Evolutionary conservation across 2,329 filamentous ascomycete species (phyloP), one percentile per base, ranked within the genome.

Genomic region (Pseudogymnoascus pannorum): DNA sequence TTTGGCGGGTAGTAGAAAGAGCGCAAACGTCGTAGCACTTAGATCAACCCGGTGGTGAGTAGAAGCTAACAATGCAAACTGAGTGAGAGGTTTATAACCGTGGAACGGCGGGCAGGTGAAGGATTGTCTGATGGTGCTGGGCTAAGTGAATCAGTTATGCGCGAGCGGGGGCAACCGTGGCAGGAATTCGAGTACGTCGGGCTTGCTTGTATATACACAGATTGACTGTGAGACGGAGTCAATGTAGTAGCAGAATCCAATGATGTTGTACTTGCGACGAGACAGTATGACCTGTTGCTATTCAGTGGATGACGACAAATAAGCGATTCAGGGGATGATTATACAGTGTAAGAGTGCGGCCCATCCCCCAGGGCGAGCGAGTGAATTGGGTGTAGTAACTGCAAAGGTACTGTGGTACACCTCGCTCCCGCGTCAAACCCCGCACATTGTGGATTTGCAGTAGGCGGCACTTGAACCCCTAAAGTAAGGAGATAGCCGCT

Each of bases 281-380:
- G 24, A 54, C 26, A 12, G n/a, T 31, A 54, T 18, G 48, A 18
- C 26, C 26, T 54, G 48, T 54, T 18, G 9, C 24, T 54, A 54
- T 54, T 31, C 48, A 18, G n/a, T 12, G 48, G n/a, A 31, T 54
- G 26, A 54, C 48, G 26, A 54, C 48, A 20, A 54, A 54, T 54
- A 54, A 54, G 48, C 48, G 48, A 54, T 54, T 31, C 48, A 54
- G 44, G 44, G 44, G 48, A 54, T 54, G 48, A 29, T 31, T 54
- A 54, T 18, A 31, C 26, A 18, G 48, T 51, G 44, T 54, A 54
- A 31, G 48, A 48, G 42, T 26, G 48, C 26, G 48, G 26, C 48
- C 48, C 26, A 54, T 31, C 26, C 48, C 24, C 26, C 48, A 54
- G 48, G 48, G 26, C 48, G 48, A 54, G 26, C 14, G 48, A 54